Evolutionary conservation across 2,329 filamentous ascomycete genomes (phyloP).

Genomic region (Beauveria varroae): DNA sequence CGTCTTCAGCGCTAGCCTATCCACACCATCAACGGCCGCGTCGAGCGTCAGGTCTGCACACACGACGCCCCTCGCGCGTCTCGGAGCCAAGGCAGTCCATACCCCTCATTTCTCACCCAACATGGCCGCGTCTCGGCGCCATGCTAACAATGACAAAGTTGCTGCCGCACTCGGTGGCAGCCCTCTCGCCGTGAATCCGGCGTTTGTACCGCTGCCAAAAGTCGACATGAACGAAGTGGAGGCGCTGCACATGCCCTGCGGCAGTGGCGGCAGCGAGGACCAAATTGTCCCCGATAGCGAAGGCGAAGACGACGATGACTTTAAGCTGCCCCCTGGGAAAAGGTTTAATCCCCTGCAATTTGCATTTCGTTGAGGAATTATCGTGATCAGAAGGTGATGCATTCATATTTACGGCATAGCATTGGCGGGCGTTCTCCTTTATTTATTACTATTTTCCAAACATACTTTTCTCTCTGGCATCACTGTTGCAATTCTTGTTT

Average conservation of each 20-base stretch:
- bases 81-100: slow-evolving; percentile 37
- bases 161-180: slow-evolving; percentile 16
- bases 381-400: neutral
- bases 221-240: slow-evolving; percentile 47
- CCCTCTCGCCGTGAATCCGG: slow-evolving; percentile 40
- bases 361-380: slow-evolving; percentile 23
- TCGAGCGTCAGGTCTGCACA: slow-evolving; percentile 36
- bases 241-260: slow-evolving; percentile 35
- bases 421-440: neutral
- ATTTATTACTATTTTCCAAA: neutral
- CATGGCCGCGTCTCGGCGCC: neutral
- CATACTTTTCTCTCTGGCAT: neutral
- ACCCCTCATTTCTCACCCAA: neutral
- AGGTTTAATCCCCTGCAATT: slow-evolving; percentile 44
- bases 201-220: slow-evolving; percentile 47
- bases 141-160: slow-evolving; percentile 13
- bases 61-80: slow-evolving; percentile 46
- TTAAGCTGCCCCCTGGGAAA: slow-evolving; percentile 17
- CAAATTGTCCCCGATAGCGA: slow-evolving; percentile 47
- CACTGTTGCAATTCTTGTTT: neutral
- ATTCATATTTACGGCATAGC: neutral
- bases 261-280: slow-evolving; percentile 45
- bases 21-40: slow-evolving; percentile 32
- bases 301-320: slow-evolving; percentile 31
- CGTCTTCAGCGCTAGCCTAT: slow-evolving; percentile 26